Conservation (phyloP, 2,329 filamentous ascomycete genomes). For the Aspergillus neoniger region DNA sequence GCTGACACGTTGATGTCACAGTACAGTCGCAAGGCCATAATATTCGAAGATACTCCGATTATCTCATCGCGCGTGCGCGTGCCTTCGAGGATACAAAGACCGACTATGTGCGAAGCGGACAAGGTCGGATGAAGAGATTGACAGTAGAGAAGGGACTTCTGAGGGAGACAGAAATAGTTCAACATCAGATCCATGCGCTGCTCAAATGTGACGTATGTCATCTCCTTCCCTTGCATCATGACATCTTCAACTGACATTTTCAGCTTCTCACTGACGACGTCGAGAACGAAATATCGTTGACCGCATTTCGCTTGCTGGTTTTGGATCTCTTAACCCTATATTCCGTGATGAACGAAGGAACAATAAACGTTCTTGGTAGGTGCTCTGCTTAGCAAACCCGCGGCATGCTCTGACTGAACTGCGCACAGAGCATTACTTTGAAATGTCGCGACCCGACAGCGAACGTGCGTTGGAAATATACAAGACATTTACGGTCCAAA, state of each 20-base stretch:
- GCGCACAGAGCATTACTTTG: slow-evolving; percentile 83
- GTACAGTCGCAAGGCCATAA: slow-evolving; percentile 94
- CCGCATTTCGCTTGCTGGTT: slow-evolving; percentile 87
- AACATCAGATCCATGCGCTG: slow-evolving; percentile 81
- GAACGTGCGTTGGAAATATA: slow-evolving; percentile 91
- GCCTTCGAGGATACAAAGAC: slow-evolving; percentile 81
- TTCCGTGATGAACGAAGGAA: slow-evolving; percentile 92
- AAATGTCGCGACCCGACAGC: slow-evolving; percentile 93
- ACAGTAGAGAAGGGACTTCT: slow-evolving; percentile 89
- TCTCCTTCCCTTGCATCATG: not conserved
- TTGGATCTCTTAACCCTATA: slow-evolving; percentile 87
- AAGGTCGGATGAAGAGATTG: slow-evolving; percentile 79
- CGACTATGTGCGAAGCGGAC: slow-evolving; percentile 84
- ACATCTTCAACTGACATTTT: slow-evolving; percentile 16
- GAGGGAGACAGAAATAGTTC: slow-evolving; percentile 86
- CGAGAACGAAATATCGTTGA: slow-evolving; percentile 95
- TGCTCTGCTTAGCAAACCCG: slow-evolving; percentile 4
- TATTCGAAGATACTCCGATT: slow-evolving; percentile 87
- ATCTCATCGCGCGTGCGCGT: slow-evolving; percentile 77
- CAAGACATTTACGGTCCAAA: slow-evolving; percentile 86
- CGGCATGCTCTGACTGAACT: slow-evolving; percentile 15
- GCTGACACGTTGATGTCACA: slow-evolving; percentile 49
- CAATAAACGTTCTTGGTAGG: slow-evolving; percentile 93
- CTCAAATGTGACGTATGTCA: slow-evolving; percentile 81
- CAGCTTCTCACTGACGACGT: slow-evolving; percentile 83